Conservation (phyloP, 108 stramenopile species). For the Stephanodiscus triporus region DNA sequence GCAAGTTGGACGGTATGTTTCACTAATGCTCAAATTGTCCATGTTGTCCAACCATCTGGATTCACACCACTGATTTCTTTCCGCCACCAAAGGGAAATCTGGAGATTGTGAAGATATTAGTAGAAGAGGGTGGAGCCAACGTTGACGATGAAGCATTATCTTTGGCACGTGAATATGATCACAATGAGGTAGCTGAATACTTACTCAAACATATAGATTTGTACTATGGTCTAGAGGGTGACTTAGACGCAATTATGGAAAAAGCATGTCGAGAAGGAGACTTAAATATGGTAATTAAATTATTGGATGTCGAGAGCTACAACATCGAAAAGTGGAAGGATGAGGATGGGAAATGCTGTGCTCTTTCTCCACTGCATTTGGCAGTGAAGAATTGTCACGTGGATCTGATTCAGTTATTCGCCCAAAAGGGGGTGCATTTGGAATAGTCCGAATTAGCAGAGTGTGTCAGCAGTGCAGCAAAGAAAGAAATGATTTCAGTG, state of each 20-base stretch:
- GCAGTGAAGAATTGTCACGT: conserved; percentile 61
- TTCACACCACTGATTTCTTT: not conserved
- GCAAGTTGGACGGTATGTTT: conserved; percentile 36
- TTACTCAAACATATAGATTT: conserved; percentile 47
- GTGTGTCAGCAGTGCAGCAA: too few species aligned
- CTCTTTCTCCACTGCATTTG: conserved; percentile 49
- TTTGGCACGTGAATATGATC: conserved; percentile 52
- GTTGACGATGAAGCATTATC: conserved; percentile 51
- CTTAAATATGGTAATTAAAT: conserved; percentile 36
- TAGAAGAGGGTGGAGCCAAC: conserved; percentile 20
- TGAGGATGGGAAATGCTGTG: conserved; percentile 46
- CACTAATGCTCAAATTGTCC: not conserved
- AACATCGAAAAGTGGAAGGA: conserved; percentile 55
- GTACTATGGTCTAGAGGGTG: conserved; percentile 45
- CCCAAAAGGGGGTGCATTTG: conserved; percentile 35
- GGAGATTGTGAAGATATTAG: conserved; percentile 20
- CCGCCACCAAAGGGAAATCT: not conserved
- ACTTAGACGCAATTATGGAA: conserved; percentile 62
- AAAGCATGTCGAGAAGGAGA: conserved; percentile 65
- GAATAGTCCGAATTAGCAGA: not conserved
- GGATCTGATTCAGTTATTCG: conserved; percentile 56
- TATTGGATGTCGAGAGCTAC: conserved; percentile 47
- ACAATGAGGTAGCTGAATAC: conserved; percentile 35
- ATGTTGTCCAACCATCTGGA: conserved; percentile 9
- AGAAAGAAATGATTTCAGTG: too few species aligned